Conservation (phyloP, 2,329 filamentous ascomycete genomes). For the Orbilia brochopaga region DNA sequence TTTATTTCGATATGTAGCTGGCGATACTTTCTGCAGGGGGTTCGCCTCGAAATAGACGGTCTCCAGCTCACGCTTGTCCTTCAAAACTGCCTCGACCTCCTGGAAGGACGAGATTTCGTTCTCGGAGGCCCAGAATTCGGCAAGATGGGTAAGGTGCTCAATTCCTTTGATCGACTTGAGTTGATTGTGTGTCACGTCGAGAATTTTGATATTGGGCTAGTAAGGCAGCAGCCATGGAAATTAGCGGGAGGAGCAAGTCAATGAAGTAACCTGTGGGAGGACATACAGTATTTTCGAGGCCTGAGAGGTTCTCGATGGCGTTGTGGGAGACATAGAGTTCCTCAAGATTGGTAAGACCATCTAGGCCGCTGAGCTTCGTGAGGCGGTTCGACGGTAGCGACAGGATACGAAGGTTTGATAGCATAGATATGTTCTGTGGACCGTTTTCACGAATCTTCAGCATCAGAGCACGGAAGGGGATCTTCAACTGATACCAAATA, state of each 20-base stretch:
- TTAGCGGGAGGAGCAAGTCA: too few relatives aligned
- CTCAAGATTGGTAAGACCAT: slow-evolving; percentile 76
- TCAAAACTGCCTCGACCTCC: slow-evolving; percentile 79
- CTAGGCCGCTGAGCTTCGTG: slow-evolving; percentile 75
- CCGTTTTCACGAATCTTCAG: slow-evolving; percentile 18
- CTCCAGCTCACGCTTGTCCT: slow-evolving; percentile 70
- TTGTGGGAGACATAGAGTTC: slow-evolving; percentile 98
- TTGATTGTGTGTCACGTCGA: slow-evolving; percentile 90
- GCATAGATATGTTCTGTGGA: slow-evolving; percentile 68
- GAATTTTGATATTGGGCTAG: slow-evolving; percentile 69
- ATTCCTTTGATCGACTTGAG: slow-evolving; percentile 77
- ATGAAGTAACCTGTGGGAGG: too few relatives aligned
- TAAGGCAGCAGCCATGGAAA: too few relatives aligned
- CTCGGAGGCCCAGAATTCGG: slow-evolving; percentile 94
- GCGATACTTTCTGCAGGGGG: slow-evolving; percentile 77
- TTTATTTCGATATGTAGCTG: slow-evolving; percentile 93
- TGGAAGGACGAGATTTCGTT: slow-evolving; percentile 80
- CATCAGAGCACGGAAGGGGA: too few relatives aligned
- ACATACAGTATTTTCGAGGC: slow-evolving; percentile 68
- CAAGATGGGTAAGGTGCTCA: slow-evolving; percentile 70
- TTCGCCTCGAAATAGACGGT: slow-evolving; percentile 98
- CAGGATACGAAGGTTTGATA: slow-evolving; percentile 82
- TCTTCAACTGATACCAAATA: too few relatives aligned
- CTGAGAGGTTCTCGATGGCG: slow-evolving; percentile 76
- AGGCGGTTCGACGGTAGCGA: slow-evolving; percentile 96